Evolutionary conservation across 2,329 filamentous ascomycete species (phyloP).

Genomic region (Colletotrichum sp.): DNA sequence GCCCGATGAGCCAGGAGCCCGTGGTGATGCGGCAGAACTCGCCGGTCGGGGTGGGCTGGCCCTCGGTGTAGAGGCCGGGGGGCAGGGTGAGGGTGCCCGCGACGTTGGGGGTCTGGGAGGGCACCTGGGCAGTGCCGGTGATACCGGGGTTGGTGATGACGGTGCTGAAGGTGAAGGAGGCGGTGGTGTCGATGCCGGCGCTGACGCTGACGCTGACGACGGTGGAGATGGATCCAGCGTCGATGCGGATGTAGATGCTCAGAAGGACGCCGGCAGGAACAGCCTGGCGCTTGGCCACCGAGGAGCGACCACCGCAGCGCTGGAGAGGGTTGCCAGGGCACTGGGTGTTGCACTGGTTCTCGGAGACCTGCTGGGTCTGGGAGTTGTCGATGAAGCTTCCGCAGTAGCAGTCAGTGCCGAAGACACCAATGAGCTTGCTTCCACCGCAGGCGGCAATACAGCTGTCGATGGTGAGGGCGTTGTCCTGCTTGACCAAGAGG

Average conservation of each 20-base stretch:
- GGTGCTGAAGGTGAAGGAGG: not conserved
- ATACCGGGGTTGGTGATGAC: not conserved
- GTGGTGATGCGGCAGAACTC: constrained; percentile 8
- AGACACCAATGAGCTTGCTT: constrained; percentile 29
- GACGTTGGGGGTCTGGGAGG: not conserved
- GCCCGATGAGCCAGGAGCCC: constrained; percentile 4
- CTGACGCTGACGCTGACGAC: not conserved
- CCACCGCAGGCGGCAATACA: constrained; percentile 28
- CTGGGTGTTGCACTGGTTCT: constrained; percentile 26
- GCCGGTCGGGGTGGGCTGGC: not conserved
- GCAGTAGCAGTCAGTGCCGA: constrained; percentile 34
- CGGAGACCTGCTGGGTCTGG: constrained; percentile 6
- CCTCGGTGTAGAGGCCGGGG: constrained; percentile 12
- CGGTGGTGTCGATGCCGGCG: not conserved
- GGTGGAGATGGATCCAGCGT: not conserved
- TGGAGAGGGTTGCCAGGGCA: constrained; percentile 31
- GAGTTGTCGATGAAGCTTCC: constrained; percentile 21
- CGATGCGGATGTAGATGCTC: constrained; percentile 4
- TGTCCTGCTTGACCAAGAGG: constrained; percentile 10
- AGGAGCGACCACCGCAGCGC: constrained; percentile 29
- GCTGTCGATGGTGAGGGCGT: constrained; percentile 29
- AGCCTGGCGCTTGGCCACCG: not conserved
- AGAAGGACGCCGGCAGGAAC: not conserved
- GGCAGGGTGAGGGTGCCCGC: constrained; percentile 1
- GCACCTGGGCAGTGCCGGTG: not conserved